Evolutionary conservation across 495 filamentous ascomycete genomes (phyloP).

Genomic region (Hypoxylon fuscum): DNA sequence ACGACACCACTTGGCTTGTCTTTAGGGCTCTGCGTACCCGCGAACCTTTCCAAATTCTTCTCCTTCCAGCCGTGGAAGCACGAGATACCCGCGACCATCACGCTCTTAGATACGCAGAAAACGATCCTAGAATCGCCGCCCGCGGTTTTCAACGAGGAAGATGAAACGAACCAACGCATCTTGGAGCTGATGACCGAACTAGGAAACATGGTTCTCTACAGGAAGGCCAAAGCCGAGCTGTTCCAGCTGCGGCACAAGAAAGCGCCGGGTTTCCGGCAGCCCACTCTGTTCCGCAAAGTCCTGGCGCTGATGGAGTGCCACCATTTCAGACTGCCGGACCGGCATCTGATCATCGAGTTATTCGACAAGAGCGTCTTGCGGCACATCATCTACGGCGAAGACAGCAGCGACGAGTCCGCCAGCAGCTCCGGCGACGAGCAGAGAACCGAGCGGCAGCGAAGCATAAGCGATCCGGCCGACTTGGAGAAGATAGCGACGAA

Average conservation of each 20-base stretch:
- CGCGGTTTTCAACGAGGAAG: conserved; percentile 47
- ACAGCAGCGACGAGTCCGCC: conserved; percentile 46
- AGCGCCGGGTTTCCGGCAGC: conserved; percentile 75
- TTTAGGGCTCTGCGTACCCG: conserved; percentile 85
- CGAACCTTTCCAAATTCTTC: conserved; percentile 79
- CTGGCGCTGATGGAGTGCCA: conserved; percentile 88
- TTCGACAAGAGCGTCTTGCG: conserved; percentile 91
- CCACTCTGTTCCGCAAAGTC: conserved; percentile 81
- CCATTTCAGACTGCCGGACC: conserved; percentile 83
- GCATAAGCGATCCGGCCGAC: conserved; percentile 58
- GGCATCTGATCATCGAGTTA: conserved; percentile 88
- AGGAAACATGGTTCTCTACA: conserved; percentile 87
- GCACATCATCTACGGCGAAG: conserved; percentile 73
- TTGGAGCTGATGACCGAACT: conserved; percentile 83
- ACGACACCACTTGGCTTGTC: conserved; percentile 83
- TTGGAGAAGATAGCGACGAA: conserved; percentile 38
- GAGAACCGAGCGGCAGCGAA: conserved; percentile 61
- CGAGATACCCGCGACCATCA: conserved; percentile 52
- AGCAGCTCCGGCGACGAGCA: conserved; percentile 56
- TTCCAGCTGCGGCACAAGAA: conserved; percentile 61
- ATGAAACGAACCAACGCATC: conserved; percentile 71
- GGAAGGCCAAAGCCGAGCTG: conserved; percentile 78
- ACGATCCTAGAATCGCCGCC: conserved; percentile 50
- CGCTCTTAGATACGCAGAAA: conserved; percentile 52
- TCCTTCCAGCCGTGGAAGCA: conserved; percentile 61